These are phyloP conservation scores for Aspergillus sclerotiicarbonarius DNA, from an alignment of 495 filamentous ascomycete genomes.

Conservation along the genomic window DNA sequence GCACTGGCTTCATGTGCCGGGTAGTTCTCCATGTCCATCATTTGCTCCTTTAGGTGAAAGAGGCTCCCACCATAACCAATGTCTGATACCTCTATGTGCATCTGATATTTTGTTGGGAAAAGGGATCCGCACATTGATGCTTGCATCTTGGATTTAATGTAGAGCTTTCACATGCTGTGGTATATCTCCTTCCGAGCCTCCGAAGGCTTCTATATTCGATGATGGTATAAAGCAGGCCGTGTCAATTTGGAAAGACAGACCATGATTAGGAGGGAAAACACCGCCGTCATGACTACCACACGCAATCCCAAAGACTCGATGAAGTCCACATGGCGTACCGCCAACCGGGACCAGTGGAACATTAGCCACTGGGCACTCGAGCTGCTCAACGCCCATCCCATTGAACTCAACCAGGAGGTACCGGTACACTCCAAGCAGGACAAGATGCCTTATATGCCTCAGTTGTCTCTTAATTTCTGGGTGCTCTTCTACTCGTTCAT, in stretches of 20 bases:
- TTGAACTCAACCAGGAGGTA: conserved; percentile 30
- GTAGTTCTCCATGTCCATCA: neutral
- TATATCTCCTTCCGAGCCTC: conserved; percentile 12
- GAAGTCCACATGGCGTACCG: conserved; percentile 42
- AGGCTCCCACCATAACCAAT: neutral
- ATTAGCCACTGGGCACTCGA: conserved; percentile 36
- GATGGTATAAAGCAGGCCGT: conserved; percentile 8
- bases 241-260: neutral
- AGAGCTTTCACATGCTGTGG: neutral
- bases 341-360: conserved; percentile 34
- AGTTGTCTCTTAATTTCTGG: conserved; percentile 39
- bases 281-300: conserved; percentile 25
- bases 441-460: conserved; percentile 37
- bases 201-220: neutral
- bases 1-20: conserved; percentile 9
- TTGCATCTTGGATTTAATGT: neutral
- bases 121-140: conserved; percentile 8
- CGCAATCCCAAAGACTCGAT: conserved; percentile 41
- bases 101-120: conserved; percentile 12
- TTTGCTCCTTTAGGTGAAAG: neutral
- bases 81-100: neutral
- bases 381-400: conserved; percentile 34
- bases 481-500: conserved; percentile 37
- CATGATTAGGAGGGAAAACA: neutral
- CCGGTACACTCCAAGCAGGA: conserved; percentile 39